These are phyloP conservation scores for Chionographis japonica DNA, from an alignment of 106 monocot species.

Conservation along the genomic window DNA sequence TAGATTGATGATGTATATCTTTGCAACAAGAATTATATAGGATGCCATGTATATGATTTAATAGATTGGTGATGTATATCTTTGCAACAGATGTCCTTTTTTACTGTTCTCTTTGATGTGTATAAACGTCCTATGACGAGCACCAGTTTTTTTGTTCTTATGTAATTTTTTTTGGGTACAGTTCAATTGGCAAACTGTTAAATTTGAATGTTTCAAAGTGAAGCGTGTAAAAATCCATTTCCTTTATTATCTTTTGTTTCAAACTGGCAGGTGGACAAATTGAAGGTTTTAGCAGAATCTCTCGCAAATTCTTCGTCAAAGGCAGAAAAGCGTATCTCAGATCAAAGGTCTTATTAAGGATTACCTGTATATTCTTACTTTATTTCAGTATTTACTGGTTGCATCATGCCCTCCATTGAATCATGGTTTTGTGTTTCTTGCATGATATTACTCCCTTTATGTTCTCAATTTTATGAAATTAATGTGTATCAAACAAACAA, in stretches of 20 bases:
- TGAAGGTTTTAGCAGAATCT: conserved; percentile 83
- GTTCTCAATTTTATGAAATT: not conserved
- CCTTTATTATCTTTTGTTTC: not conserved
- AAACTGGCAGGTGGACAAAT: conserved; percentile 74
- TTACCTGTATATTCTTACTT: conserved; percentile 1
- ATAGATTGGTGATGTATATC: no score
- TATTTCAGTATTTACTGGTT: not conserved
- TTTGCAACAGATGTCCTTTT: no score
- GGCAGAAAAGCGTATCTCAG: conserved; percentile 88
- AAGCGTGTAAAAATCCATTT: not conserved
- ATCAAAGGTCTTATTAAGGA: conserved; percentile 59
- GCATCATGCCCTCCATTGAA: no score
- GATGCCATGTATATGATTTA: no score
- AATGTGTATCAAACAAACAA: not conserved
- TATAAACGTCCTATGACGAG: no score
- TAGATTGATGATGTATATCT: no score
- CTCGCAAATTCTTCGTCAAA: conserved; percentile 86
- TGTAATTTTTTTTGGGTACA: no score
- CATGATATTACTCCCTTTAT: not conserved
- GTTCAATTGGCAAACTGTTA: no score
- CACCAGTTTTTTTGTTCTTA: no score
- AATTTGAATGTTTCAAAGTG: not conserved
- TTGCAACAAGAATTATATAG: no score
- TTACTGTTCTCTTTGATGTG: no score
- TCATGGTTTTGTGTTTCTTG: not conserved